Percentiles rank a stretch among this genome's conserved stretches.
These are phyloP conservation scores for Epichloe amarillans DNA, from an alignment of 2,329 filamentous ascomycete genomes.

Conservation along the genomic window DNA sequence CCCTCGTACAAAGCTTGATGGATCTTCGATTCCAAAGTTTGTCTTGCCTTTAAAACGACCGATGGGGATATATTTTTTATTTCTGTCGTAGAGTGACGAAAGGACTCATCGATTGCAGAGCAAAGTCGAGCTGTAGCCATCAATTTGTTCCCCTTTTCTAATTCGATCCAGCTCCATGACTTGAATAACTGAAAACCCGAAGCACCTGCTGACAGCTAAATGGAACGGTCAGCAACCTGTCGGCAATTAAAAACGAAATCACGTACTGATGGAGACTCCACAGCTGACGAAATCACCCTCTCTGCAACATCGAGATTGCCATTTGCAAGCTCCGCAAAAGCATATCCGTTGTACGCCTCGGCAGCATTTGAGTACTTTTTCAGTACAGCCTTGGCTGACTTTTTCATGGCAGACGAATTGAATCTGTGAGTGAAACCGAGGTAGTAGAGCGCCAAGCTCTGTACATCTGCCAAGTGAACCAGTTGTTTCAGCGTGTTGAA, in stretches of 20 bases:
- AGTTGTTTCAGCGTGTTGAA: constrained; percentile 45
- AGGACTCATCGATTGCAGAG: constrained; percentile 19
- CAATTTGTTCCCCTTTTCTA: constrained; percentile 27
- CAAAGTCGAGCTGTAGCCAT: constrained; percentile 28
- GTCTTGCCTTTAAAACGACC: constrained; percentile 37
- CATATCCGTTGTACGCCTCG: constrained; percentile 67
- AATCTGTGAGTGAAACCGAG: constrained; percentile 49
- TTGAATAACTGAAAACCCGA: constrained; percentile 35
- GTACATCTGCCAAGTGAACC: constrained; percentile 25
- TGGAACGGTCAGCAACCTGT: constrained; percentile 1
- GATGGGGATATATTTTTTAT: constrained; percentile 17
- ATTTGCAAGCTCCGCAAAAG: constrained; percentile 51
- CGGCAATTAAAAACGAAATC: background rate
- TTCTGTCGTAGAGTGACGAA: constrained; percentile 7
- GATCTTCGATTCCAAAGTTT: constrained; percentile 38
- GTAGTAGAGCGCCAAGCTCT: constrained; percentile 49
- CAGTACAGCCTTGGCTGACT: constrained; percentile 59
- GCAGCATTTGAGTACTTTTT: constrained; percentile 52
- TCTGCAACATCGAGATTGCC: constrained; percentile 44
- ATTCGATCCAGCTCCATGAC: constrained; percentile 55
- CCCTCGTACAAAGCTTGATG: constrained; percentile 42
- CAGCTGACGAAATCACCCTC: constrained; percentile 54
- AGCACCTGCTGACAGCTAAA: constrained; percentile 9
- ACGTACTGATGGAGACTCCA: constrained; percentile 26
- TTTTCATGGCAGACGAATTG: constrained; percentile 44